Evolutionary conservation across 441 rosid species (phyloP).

Genomic region (Capsella rubella): DNA sequence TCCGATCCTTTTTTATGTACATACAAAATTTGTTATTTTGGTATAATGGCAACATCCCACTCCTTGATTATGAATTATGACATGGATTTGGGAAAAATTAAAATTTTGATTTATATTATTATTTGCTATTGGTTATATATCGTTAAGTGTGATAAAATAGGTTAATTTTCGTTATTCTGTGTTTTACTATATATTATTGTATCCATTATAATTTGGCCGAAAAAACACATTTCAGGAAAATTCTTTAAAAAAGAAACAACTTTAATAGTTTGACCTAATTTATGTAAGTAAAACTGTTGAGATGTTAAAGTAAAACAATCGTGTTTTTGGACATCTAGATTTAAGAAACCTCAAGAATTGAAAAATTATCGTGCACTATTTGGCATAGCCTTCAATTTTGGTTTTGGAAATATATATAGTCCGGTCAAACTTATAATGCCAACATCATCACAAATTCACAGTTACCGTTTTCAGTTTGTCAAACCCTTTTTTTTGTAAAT

Average conservation of each 20-base stretch:
- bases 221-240: not conserved
- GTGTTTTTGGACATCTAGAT: not conserved
- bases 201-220: not conserved
- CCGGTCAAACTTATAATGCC: no score
- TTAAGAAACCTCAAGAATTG: no score
- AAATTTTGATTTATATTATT: not conserved
- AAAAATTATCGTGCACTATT: not conserved
- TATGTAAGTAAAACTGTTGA: not conserved
- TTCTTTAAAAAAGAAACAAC: not conserved
- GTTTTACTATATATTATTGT: not conserved
- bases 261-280: not conserved
- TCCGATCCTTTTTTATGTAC: conserved; percentile 3
- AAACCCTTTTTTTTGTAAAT: not conserved
- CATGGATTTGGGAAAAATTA: conserved; percentile 1
- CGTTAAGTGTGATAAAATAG: not conserved
- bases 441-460: not conserved
- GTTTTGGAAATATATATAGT: no score
- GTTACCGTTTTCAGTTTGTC: not conserved
- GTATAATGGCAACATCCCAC: conserved; percentile 10
- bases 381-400: not conserved
- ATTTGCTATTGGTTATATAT: not conserved
- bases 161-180: not conserved
- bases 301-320: no score
- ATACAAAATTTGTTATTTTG: not conserved
- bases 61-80: not conserved